A percentile compares a stretch with the other conserved stretches of the same genome.
Conservation (phyloP, 1,139 yeast genomes). For the Kodamaea plutei region DNA sequence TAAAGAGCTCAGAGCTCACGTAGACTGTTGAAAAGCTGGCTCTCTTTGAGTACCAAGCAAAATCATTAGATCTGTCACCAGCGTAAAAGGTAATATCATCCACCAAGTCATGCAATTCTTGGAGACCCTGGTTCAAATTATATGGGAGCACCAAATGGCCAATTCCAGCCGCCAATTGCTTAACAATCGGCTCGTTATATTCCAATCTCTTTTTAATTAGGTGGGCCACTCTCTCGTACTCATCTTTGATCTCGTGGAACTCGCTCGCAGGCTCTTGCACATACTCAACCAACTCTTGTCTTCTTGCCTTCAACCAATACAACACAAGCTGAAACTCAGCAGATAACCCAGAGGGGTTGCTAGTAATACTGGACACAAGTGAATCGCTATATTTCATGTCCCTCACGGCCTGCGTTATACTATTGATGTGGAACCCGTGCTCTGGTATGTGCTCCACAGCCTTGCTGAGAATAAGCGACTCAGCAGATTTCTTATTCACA, state of each 20-base stretch:
- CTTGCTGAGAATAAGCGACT: slow-evolving; percentile 31
- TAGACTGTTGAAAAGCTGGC: slow-evolving; percentile 65
- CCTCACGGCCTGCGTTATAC: slow-evolving; percentile 59
- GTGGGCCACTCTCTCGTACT: slow-evolving; percentile 55
- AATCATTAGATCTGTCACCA: slow-evolving; percentile 79
- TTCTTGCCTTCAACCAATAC: slow-evolving; percentile 38
- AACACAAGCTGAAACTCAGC: slow-evolving; percentile 46
- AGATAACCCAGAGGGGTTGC: slow-evolving; percentile 27
- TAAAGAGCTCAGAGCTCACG: slow-evolving; percentile 70
- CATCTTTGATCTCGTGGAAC: slow-evolving; percentile 33
- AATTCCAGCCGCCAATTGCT: slow-evolving; percentile 45
- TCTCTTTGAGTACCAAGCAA: slow-evolving; percentile 92
- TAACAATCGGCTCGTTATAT: slow-evolving; percentile 54
- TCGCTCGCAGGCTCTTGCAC: slow-evolving; percentile 21
- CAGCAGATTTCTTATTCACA: slow-evolving; percentile 26
- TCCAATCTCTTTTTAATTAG: slow-evolving; percentile 59
- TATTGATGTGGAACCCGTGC: slow-evolving; percentile 61
- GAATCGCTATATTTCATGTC: slow-evolving; percentile 64
- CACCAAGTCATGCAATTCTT: slow-evolving; percentile 68
- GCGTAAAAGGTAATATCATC: slow-evolving; percentile 82
- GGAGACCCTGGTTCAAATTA: slow-evolving; percentile 47
- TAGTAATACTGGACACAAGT: slow-evolving; percentile 52
- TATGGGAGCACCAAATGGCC: slow-evolving; percentile 53
- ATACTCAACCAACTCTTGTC: slow-evolving; percentile 32
- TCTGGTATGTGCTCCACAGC: slow-evolving; percentile 56